Conservation (phyloP, 2,329 filamentous ascomycete species). For the Pestalotiopsis sp. region DNA sequence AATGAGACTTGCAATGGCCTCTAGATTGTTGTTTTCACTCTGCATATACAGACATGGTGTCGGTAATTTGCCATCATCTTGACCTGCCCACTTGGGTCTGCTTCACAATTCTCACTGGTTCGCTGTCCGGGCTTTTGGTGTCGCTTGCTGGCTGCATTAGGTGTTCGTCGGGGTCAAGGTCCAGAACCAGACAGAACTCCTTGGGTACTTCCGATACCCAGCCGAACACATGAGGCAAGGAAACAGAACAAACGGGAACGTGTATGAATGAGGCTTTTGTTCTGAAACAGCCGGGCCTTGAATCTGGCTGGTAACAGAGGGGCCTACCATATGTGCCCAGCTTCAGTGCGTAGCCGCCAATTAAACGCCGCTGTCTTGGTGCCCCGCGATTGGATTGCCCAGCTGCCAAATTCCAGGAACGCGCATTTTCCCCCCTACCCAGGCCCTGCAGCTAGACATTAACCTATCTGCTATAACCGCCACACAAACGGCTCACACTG, state of each 20-base stretch:
- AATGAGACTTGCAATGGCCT: not conserved
- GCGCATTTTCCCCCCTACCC: not conserved
- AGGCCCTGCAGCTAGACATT: not conserved
- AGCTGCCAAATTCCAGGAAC: not conserved
- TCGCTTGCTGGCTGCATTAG: not conserved
- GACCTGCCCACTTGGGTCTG: not conserved
- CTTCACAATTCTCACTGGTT: not conserved
- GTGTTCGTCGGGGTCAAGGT: not conserved
- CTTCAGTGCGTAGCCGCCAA: not conserved
- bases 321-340: not conserved
- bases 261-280: constrained; percentile 3
- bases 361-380: not conserved
- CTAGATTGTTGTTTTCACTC: not conserved
- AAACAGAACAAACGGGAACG: not conserved
- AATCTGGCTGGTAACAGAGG: not conserved
- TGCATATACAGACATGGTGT: not conserved
- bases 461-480: not conserved
- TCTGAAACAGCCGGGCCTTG: constrained; percentile 4
- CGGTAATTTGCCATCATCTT: not conserved
- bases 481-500: not conserved
- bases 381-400: not conserved
- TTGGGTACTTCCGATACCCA: not conserved
- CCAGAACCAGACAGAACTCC: not conserved
- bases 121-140: not conserved
- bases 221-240: not conserved